phyloP scores from a whole-genome alignment of 2,329 filamentous ascomycete species.

The Acarospora socialis region DNA sequence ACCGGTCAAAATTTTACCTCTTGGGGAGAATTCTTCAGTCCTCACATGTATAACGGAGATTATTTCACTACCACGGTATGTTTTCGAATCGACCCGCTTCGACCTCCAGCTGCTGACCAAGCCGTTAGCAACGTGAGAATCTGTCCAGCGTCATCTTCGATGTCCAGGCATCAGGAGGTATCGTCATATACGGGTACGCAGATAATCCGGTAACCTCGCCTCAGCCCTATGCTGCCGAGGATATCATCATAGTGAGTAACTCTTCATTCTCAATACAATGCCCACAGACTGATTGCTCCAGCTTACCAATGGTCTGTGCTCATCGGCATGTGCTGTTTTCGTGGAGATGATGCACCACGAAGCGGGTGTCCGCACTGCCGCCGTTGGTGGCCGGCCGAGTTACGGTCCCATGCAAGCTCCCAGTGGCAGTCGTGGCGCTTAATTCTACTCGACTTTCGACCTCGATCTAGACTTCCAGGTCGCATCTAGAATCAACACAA shows the following conservation, averaged over 20 bases:
- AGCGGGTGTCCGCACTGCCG: conserved; percentile 17
- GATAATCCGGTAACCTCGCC: conserved; percentile 10
- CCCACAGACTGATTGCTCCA: background rate
- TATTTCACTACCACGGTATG: conserved; percentile 11
- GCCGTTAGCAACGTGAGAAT: conserved; percentile 13
- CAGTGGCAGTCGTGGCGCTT: conserved; percentile 15
- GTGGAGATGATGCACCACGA: conserved; percentile 19
- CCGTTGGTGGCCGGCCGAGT: conserved; percentile 16
- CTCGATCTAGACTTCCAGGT: conserved; percentile 15
- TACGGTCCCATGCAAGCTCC: conserved; percentile 17
- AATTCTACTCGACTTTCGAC: conserved; percentile 9
- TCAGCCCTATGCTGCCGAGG: conserved; percentile 11
- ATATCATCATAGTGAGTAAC: conserved; percentile 14
- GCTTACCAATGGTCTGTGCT: conserved; percentile 18
- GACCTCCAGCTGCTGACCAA: background rate
- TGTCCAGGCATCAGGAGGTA: conserved; percentile 7
- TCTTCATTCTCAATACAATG: background rate
- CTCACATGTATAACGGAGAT: conserved; percentile 12
- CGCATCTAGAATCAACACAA: conserved; percentile 10
- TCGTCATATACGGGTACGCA: conserved; percentile 12
- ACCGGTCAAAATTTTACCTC: conserved; percentile 18
- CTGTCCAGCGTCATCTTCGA: conserved; percentile 14
- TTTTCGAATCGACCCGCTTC: background rate
- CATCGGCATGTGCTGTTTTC: conserved; percentile 18
- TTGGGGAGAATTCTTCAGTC: conserved; percentile 19